These are phyloP conservation scores for Blastobotrys peoriensis DNA, from an alignment of 805 yeast genomes.

Conservation along the genomic window DNA sequence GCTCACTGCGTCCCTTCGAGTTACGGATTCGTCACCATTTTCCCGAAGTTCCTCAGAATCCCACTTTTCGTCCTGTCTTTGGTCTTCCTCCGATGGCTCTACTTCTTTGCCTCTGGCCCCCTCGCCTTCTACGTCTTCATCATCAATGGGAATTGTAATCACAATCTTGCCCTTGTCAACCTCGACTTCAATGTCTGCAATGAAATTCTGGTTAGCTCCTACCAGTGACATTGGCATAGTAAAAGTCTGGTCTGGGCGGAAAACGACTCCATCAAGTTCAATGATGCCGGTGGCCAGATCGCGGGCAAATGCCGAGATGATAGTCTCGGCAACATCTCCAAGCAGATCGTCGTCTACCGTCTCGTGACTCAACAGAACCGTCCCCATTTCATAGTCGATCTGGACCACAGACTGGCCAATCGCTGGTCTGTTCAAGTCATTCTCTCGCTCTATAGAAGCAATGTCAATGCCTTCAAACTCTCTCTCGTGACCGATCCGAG, in stretches of 20 bases:
- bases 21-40: too few species aligned
- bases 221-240: neutral
- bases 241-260: neutral
- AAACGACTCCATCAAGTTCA: neutral
- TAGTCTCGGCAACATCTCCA: neutral
- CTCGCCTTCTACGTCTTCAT: neutral
- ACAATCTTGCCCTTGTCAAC: neutral
- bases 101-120: too few species aligned
- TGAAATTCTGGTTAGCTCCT: neutral
- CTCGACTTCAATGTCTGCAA: neutral
- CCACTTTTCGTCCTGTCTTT: too few species aligned
- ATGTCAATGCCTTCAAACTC: neutral
- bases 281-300: neutral
- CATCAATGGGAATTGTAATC: neutral
- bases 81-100: too few species aligned
- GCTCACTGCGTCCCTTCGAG: too few species aligned
- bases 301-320: slow-evolving; percentile 2
- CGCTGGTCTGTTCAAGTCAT: neutral
- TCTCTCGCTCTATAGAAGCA: neutral
- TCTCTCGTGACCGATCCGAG: neutral
- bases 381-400: neutral
- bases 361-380: neutral
- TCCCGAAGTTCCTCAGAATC: too few species aligned
- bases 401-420: neutral
- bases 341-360: neutral